Evolutionary conservation across 2,329 filamentous ascomycete species (phyloP).

Genomic region (Helicocarpus griseus): DNA sequence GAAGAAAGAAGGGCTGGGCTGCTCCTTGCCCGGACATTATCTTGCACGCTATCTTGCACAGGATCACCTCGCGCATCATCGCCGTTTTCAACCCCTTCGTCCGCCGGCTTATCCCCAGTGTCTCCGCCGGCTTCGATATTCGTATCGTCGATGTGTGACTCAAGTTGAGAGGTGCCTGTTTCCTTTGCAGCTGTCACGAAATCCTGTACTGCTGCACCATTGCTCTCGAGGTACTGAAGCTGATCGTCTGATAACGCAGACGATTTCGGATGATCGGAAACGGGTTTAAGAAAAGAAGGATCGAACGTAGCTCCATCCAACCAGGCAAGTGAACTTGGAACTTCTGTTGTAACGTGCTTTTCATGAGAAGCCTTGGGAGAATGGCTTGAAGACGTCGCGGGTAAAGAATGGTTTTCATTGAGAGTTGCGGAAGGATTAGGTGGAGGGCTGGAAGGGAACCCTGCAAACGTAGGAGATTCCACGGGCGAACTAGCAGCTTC

Average conservation of each 20-base stretch:
- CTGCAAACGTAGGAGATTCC: slow-evolving; percentile 9
- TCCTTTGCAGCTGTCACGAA: background rate
- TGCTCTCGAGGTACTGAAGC: background rate
- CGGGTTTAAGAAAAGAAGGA: background rate
- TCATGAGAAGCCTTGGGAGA: background rate
- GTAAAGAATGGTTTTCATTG: background rate
- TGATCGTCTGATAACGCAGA: background rate
- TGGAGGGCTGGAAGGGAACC: slow-evolving; percentile 13
- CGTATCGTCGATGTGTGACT: background rate
- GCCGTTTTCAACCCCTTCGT: background rate
- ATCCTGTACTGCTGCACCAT: background rate
- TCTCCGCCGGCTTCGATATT: background rate
- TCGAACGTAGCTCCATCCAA: background rate
- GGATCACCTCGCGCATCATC: background rate
- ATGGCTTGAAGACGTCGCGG: background rate
- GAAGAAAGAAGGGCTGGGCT: background rate
- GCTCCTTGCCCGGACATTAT: background rate
- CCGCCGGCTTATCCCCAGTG: background rate
- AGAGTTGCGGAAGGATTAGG: background rate
- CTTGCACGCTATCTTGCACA: slow-evolving; percentile 2
- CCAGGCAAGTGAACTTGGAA: background rate
- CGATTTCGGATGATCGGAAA: background rate
- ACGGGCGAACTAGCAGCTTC: slow-evolving; percentile 4
- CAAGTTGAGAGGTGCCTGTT: background rate
- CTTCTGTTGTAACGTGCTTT: background rate